Percentiles rank a stretch among this genome's conserved stretches.
These are phyloP conservation scores for Petunia axillaris DNA, from an alignment of 257 asterid species.

Conservation along the genomic window DNA sequence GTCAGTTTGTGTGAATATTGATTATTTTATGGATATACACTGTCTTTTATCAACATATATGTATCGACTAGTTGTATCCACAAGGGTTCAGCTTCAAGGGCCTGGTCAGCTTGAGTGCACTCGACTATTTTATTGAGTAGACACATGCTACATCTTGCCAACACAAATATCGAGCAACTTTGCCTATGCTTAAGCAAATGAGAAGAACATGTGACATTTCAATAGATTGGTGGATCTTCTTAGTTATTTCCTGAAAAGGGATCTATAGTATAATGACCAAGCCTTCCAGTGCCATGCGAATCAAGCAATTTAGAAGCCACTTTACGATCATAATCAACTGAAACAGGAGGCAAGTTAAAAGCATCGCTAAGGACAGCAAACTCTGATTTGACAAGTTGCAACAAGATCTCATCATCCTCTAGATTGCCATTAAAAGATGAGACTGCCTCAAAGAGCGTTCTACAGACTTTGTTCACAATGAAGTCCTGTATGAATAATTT, in stretches of 20 bases:
- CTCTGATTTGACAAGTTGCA: constrained; percentile 48
- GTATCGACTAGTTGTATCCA: too few relatives aligned
- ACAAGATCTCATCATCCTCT: constrained; percentile 44
- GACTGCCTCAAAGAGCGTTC: constrained; percentile 49
- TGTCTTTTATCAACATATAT: too few relatives aligned
- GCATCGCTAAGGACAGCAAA: constrained; percentile 48
- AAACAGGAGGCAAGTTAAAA: constrained; percentile 51
- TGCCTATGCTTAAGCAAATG: too few relatives aligned
- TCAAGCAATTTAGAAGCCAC: constrained; percentile 70
- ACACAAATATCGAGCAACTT: too few relatives aligned
- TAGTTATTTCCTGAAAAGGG: constrained; percentile 38
- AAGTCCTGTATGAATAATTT: constrained; percentile 58
- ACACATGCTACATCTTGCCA: too few relatives aligned
- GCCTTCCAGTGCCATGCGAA: constrained; percentile 87
- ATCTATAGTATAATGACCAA: constrained; percentile 81
- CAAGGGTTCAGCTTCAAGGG: too few relatives aligned
- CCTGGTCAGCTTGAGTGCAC: too few relatives aligned
- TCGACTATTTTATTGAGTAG: too few relatives aligned
- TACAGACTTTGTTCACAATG: constrained; percentile 68
- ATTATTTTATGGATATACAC: too few relatives aligned
- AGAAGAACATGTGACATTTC: too few relatives aligned
- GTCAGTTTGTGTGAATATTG: too few relatives aligned
- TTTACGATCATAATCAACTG: constrained; percentile 41
- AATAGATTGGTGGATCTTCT: background rate
- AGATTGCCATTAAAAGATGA: constrained; percentile 52